Evolutionary conservation across 2,329 filamentous ascomycete genomes (phyloP), one percentile per base, ranked within the genome.

Genomic region (Aspergillus sp.): DNA sequence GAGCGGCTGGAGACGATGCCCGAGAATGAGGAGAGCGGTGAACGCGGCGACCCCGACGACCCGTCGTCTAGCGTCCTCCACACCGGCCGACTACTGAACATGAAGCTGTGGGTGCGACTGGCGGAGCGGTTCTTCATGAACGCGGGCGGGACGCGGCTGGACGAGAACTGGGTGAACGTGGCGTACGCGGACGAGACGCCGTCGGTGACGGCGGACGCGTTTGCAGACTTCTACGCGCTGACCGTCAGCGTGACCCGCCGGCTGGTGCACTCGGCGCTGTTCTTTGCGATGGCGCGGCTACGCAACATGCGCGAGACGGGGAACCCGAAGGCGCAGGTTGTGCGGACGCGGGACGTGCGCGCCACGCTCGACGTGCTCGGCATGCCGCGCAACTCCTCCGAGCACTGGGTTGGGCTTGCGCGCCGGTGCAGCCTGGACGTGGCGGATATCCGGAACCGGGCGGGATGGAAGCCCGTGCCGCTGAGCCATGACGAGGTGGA

Each of bases 81-180:
- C 1, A 81, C 83, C 46, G 74, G 81, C 2, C 69, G 76, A 16
- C 65, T 93, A 0, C 83, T 94, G 43, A 74, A 81, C 42, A 64
- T 86, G 2, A 69, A 73, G 2, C 77, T 72, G 9, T 90, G 88
- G 83, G 70, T 92, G 3, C 70, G 72, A 4, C 75, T 94, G 3
- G 86, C 88, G 0, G 77, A 81, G 43, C 76, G 77, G 1, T 62
- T 92, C 1, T 94, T 93, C 66, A 93, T 95, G 89, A 93, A 92
- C 54, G 61, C 73, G 19, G 76, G 75, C 55, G 79, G 80, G 11
- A 68, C 76, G 2, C 75, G 81, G 40, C 72, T 78, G 11, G 82
- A 84, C 49, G 79, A 83, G 50, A 91, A 89, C 65, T 95, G 89
- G 89, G 76, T 74, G 31, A 77, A 76, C 36, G 62, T 88, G 6